These are phyloP conservation scores for Xerocomellus chrysenteron DNA, from an alignment of 768 basidiomycete genomes.

Conservation along the genomic window DNA sequence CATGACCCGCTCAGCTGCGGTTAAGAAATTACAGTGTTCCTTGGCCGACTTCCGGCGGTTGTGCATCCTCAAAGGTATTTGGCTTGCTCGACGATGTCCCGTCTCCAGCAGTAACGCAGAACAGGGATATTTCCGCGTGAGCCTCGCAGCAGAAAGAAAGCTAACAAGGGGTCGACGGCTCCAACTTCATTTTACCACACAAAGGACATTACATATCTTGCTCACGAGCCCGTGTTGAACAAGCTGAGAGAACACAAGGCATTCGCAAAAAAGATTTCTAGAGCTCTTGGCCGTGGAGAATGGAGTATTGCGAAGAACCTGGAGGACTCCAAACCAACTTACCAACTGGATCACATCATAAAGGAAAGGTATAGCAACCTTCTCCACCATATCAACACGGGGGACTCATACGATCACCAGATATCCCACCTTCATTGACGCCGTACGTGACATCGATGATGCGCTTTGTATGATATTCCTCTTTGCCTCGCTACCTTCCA, in stretches of 20 bases:
- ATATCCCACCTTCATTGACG: constrained; percentile 96
- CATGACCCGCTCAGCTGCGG: constrained; percentile 83
- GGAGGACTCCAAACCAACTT: constrained; percentile 90
- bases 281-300: constrained; percentile 91
- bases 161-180: constrained; percentile 96
- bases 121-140: constrained; percentile 97
- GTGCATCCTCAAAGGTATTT: constrained; percentile 92
- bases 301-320: constrained; percentile 94
- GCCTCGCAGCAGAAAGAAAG: constrained; percentile 85
- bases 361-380: constrained; percentile 77
- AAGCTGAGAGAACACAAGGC: constrained; percentile 97
- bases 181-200: constrained; percentile 98
- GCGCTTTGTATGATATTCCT: constrained; percentile 93
- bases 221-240: constrained; percentile 92
- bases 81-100: not conserved
- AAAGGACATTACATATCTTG: constrained; percentile 96
- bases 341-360: constrained; percentile 91
- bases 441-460: constrained; percentile 94
- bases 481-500: constrained; percentile 90
- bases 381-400: not conserved
- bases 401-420: constrained; percentile 40
- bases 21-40: constrained; percentile 96
- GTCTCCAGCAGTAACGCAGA: constrained; percentile 10
- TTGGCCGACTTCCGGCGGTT: constrained; percentile 94
- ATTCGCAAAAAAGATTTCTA: constrained; percentile 93